These are phyloP conservation scores for Verticillium longisporum DNA, from an alignment of 2,329 filamentous ascomycete species.

Conservation along the genomic window DNA sequence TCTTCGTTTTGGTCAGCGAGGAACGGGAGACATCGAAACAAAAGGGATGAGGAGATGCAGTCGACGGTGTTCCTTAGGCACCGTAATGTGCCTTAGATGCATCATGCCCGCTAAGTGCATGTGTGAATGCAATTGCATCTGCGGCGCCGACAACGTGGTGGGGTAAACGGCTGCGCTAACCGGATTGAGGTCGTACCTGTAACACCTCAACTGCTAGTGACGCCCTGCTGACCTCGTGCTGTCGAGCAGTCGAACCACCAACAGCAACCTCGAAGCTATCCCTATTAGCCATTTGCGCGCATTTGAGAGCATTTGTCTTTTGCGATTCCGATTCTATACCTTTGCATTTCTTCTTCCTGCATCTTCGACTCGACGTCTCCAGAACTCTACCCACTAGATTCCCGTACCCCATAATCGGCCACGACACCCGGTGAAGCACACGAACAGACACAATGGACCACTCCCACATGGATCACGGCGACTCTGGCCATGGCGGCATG, in stretches of 20 bases:
- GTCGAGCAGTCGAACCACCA: neutral
- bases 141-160: neutral
- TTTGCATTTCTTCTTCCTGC: neutral
- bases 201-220: neutral
- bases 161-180: neutral
- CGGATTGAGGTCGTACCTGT: neutral
- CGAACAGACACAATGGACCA: slow-evolving; percentile 31
- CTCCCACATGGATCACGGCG: slow-evolving; percentile 18
- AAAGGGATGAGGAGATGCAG: too few relatives aligned
- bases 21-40: too few relatives aligned
- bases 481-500: slow-evolving; percentile 28
- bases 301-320: slow-evolving; percentile 31
- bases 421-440: neutral
- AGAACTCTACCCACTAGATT: neutral
- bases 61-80: too few relatives aligned
- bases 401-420: neutral
- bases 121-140: too few relatives aligned
- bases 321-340: neutral
- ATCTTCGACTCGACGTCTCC: neutral
- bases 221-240: neutral
- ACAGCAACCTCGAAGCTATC: neutral
- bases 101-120: neutral
- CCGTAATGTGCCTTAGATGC: neutral
- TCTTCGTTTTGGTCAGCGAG: too few relatives aligned
- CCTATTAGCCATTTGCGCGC: slow-evolving; percentile 20